phyloP scores from a whole-genome alignment of 768 basidiomycete genomes.

The Leccinellum rugosiceps region DNA sequence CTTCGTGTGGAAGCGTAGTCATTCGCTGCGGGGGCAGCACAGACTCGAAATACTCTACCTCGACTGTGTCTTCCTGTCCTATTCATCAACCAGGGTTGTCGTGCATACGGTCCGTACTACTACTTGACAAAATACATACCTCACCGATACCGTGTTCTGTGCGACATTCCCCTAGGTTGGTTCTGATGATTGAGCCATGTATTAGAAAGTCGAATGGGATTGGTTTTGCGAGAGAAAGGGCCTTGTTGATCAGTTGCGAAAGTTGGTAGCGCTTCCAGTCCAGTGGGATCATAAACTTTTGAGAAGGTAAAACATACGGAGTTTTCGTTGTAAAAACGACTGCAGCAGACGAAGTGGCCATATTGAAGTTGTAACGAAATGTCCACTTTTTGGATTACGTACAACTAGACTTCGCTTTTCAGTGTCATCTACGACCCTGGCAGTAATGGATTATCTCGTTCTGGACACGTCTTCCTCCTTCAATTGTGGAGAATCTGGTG shows the following conservation, averaged over 20 bases:
- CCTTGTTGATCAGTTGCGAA: slow-evolving; percentile 95
- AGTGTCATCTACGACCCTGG: too few relatives aligned
- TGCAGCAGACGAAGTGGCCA: slow-evolving; percentile 8
- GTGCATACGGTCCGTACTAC: neutral
- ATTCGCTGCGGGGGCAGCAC: slow-evolving; percentile 83
- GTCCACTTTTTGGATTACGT: too few relatives aligned
- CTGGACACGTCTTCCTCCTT: neutral
- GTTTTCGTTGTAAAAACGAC: slow-evolving; percentile 20
- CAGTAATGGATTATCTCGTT: too few relatives aligned
- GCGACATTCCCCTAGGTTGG: slow-evolving; percentile 73
- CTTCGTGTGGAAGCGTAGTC: slow-evolving; percentile 78
- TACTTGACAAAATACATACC: slow-evolving; percentile 34
- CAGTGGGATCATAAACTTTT: slow-evolving; percentile 90
- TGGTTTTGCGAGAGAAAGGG: slow-evolving; percentile 66
- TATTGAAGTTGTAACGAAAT: too few relatives aligned
- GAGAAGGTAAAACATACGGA: slow-evolving; percentile 37
- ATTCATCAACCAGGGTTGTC: slow-evolving; percentile 9
- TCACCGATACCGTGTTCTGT: slow-evolving; percentile 65
- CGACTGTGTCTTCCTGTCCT: slow-evolving; percentile 79
- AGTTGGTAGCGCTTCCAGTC: slow-evolving; percentile 94
- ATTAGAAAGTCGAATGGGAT: slow-evolving; percentile 94
- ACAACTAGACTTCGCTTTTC: too few relatives aligned
- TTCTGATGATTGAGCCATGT: slow-evolving; percentile 73
- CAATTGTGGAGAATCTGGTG: neutral
- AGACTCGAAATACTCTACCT: slow-evolving; percentile 90